phyloP scores from a whole-genome alignment of 768 basidiomycete genomes.

The Boletus rex-veris region DNA sequence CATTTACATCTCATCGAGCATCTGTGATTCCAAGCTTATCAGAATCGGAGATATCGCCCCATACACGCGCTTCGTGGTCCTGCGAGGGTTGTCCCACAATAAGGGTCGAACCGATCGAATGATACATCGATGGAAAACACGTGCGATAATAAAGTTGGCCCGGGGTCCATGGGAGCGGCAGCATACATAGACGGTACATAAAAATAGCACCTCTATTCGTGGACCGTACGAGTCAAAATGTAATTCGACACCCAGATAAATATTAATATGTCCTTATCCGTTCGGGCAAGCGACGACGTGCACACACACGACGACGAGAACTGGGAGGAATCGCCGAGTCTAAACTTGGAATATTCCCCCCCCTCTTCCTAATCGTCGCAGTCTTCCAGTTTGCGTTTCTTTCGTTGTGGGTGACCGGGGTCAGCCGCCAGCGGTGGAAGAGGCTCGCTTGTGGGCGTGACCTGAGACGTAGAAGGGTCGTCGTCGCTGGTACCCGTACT shows the following conservation, averaged over 20 bases:
- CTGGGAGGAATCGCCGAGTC: neutral
- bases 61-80: too few species aligned
- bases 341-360: neutral
- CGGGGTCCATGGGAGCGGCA: neutral
- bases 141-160: neutral
- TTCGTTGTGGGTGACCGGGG: constrained; percentile 8
- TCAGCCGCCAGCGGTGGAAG: neutral
- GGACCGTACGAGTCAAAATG: neutral
- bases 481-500: neutral
- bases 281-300: neutral
- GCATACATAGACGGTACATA: neutral
- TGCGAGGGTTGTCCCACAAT: neutral
- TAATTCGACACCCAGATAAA: neutral
- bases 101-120: neutral
- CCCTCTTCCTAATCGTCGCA: constrained; percentile 3
- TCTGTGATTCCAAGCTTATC: neutral
- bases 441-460: neutral
- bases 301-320: neutral
- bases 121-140: neutral
- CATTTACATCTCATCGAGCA: too few species aligned
- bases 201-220: neutral
- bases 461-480: neutral
- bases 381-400: constrained; percentile 23
- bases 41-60: neutral
- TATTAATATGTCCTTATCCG: neutral